Conservation (phyloP, 2,329 filamentous ascomycete species). For the Epichloe aotearoae region DNA sequence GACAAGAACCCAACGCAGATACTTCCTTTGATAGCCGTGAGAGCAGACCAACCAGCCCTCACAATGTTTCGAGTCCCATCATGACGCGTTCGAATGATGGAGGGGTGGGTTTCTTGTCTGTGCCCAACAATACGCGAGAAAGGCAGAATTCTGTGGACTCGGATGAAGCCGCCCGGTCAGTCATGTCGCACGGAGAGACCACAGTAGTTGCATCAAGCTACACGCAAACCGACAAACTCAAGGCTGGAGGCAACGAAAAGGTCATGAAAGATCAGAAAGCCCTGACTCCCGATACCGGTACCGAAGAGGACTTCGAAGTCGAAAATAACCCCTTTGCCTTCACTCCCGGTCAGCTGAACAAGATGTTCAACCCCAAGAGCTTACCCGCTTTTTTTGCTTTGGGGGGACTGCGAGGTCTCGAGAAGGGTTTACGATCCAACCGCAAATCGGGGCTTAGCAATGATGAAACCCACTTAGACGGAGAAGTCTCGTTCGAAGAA, state of each 20-base stretch:
- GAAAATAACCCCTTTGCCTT: constrained; percentile 78
- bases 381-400: constrained; percentile 68
- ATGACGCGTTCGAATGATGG: constrained; percentile 32
- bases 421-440: constrained; percentile 64
- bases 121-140: constrained; percentile 45
- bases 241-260: constrained; percentile 32
- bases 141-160: constrained; percentile 60
- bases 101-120: constrained; percentile 45
- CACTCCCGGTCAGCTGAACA: constrained; percentile 68
- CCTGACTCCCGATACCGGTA: constrained; percentile 61
- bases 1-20: constrained; percentile 36
- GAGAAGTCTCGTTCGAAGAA: constrained; percentile 58
- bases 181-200: constrained; percentile 49
- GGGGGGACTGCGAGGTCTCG: constrained; percentile 69
- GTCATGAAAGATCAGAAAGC: constrained; percentile 56
- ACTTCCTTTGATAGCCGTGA: constrained; percentile 53
- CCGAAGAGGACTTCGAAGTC: constrained; percentile 62
- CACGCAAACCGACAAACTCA: constrained; percentile 27
- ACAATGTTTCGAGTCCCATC: constrained; percentile 54
- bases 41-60: constrained; percentile 55
- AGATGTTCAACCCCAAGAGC: constrained; percentile 83
- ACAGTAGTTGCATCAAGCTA: constrained; percentile 37
- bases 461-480: constrained; percentile 57
- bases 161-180: constrained; percentile 44
- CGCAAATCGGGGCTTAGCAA: constrained; percentile 59